phyloP scores from a whole-genome alignment of 148 eudicot species.

The Arctostaphylos glauca region DNA sequence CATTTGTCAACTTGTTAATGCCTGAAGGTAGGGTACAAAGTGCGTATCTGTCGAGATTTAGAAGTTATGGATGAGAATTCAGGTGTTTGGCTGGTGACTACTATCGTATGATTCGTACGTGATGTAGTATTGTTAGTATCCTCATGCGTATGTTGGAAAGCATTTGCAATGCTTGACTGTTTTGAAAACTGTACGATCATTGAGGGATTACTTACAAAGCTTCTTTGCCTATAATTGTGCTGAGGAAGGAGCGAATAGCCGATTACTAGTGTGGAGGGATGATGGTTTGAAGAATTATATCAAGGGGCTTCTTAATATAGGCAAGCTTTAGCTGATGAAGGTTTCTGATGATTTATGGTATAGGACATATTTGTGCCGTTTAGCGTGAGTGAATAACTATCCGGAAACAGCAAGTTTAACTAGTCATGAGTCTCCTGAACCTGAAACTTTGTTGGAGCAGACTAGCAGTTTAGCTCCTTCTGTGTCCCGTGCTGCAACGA shows the following conservation, averaged over 20 bases:
- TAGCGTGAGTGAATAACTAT: not conserved
- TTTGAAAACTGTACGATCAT: not conserved
- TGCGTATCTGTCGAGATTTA: not conserved
- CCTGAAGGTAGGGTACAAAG: not conserved
- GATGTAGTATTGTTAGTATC: not conserved
- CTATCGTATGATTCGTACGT: too few species aligned
- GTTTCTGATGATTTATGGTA: too few species aligned
- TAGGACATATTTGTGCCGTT: not conserved
- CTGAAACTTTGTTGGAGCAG: not conserved
- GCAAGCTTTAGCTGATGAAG: too few species aligned
- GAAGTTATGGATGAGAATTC: not conserved
- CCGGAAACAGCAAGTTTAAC: not conserved
- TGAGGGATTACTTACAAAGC: not conserved
- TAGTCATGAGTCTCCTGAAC: not conserved
- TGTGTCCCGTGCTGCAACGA: not conserved
- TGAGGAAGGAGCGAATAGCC: not conserved
- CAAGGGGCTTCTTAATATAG: not conserved
- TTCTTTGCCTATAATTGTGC: not conserved
- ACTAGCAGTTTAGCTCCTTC: not conserved
- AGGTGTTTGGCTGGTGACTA: not conserved
- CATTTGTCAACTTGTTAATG: not conserved
- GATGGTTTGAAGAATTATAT: not conserved
- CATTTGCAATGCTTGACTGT: not conserved
- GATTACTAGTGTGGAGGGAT: not conserved
- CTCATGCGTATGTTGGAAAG: not conserved